These are phyloP conservation scores for Cupressus sempervirens DNA, from an alignment of 75 land plant genomes.

Conservation along the genomic window DNA sequence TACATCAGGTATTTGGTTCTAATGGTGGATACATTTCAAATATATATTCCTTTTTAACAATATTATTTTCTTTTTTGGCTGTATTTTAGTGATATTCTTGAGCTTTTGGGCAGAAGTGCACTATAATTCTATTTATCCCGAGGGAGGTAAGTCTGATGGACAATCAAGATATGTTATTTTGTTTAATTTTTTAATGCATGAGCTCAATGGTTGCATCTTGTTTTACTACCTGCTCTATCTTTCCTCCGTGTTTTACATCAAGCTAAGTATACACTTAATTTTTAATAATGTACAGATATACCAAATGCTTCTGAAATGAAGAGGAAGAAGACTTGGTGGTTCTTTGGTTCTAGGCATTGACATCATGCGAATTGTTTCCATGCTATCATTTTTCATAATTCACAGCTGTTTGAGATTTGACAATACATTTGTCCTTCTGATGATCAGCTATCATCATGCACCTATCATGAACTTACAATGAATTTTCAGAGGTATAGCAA, in stretches of 20 bases:
- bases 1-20: neutral
- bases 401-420: slow-evolving; percentile 8
- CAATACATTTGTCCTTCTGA: neutral
- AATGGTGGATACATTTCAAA: neutral
- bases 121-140: slow-evolving; percentile 81
- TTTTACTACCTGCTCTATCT: neutral
- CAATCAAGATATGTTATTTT: neutral
- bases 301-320: slow-evolving; percentile 5
- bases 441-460: slow-evolving; percentile 6
- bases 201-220: neutral
- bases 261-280: neutral
- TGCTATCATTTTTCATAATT: neutral
- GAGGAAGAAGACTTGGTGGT: slow-evolving; percentile 13
- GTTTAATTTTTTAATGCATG: neutral
- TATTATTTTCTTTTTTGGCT: neutral
- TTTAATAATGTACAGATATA: neutral
- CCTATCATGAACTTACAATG: neutral
- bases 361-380: neutral
- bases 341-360: slow-evolving; percentile 9
- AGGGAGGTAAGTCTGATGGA: slow-evolving; percentile 39
- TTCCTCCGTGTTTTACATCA: neutral
- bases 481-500: neutral
- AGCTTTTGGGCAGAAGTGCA: slow-evolving; percentile 95
- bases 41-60: neutral
- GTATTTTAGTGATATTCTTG: slow-evolving; percentile 60